Base-by-base conservation (phyloP, 2,329 filamentous ascomycete species). In the Xylariaceae sp. region DNA sequence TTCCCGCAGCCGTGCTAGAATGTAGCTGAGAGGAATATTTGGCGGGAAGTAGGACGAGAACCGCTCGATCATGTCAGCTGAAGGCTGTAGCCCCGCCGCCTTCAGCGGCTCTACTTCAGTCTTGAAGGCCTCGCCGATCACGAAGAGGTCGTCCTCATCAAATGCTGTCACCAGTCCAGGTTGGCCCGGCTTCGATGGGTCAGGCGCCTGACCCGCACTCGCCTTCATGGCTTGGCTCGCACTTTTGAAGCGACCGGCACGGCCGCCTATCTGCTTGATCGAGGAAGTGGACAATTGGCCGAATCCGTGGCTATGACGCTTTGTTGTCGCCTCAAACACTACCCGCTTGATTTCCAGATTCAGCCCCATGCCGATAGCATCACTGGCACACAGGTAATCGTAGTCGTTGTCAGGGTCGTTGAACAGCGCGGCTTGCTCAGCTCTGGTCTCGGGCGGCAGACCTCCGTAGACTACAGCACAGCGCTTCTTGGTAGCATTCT, bases 391-490 rank as follows among this genome's bases (percentile, higher is more conserved):
- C 5, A 98, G 68, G 47, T 80, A 93, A 55, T 98, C 92, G 54
- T 95, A 98, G 39, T 95, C 89, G 55, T 93, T 98, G 53, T 94
- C 61, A 0, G 88, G 89, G 43, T 96, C 85, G 53, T 98, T 98
- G 68, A 98, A 98, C 0, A 96, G 68, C 12, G 78, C 77, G 1
- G 92, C 92, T 61, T 98, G 92, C 53, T 90, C 80, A 3, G 88
- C 87, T 41, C 92, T 77, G 25, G 90, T 94, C 57, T 98, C 92
- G 2, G 92, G 90, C 0, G 92, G 92, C 27, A 98, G 60, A 32
- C 81, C 80, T 24, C 92, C 92, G 56, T 98, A 98, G 3, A 98
- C 85, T 35, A 95, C 85, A 29, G 92, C 92, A 46, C 88, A 93
- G 32, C 87, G 80, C 39, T 75, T 77, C 1, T 83, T 82, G 0